phyloP scores from a whole-genome alignment of 129 eudicot species.

The Mikania micrantha region DNA sequence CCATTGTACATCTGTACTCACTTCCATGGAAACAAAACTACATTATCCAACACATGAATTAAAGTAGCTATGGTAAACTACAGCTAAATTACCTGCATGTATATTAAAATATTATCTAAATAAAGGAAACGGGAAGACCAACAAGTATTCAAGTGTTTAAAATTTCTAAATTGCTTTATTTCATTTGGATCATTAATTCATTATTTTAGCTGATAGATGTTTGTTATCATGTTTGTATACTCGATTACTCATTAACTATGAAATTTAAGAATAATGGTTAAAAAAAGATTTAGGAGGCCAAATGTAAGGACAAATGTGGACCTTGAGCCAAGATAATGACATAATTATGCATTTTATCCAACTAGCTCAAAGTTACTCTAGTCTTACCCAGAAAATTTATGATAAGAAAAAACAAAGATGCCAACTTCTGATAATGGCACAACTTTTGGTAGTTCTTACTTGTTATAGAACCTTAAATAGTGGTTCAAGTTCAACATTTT shows the following conservation, averaged over 20 bases:
- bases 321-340: not conserved
- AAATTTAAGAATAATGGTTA: not conserved
- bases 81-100: too few relatives aligned
- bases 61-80: too few relatives aligned
- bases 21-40: too few relatives aligned
- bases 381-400: not conserved
- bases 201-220: not conserved
- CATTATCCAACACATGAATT: too few relatives aligned
- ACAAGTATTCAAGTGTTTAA: not conserved
- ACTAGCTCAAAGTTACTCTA: not conserved
- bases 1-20: too few relatives aligned
- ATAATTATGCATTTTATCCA: not conserved
- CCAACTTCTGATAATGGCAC: not conserved
- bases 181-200: slow-evolving; percentile 1
- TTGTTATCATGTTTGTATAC: not conserved
- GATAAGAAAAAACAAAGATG: not conserved
- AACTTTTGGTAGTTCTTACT: not conserved
- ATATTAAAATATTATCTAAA: not conserved
- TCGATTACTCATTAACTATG: not conserved
- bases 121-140: not conserved
- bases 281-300: not conserved
- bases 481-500: not conserved
- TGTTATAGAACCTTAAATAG: not conserved
- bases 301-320: not conserved
- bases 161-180: not conserved